Evolutionary conservation across 768 basidiomycete genomes (phyloP), one percentile per base, ranked within the genome.

Genomic region (Hypholoma sublateritium): DNA sequence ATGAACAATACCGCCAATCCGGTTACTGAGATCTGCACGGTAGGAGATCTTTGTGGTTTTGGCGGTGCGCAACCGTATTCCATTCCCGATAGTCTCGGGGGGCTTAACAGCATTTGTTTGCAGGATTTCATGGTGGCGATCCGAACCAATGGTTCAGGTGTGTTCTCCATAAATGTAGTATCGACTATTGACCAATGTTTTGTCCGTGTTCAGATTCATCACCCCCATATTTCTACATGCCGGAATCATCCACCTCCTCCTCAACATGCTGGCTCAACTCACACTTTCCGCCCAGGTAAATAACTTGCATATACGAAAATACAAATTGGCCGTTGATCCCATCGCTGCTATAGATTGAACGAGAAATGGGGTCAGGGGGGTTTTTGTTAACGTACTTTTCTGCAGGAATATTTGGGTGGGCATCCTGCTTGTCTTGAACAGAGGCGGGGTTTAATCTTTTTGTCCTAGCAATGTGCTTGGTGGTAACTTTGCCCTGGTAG

Each of bases 141-240:
- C 81, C 82, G 5, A 80, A 73, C 58, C 79, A 80, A 64, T 79
- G 76, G 77, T 81, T 79, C 65, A 68, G 77, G 74, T 80, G 45
- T 7, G 4, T 17, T 28, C 36, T 66, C 12, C 21, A 36, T 50
- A 16, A 35, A 34, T 49, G 9, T n/a, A 19, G 21, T 19, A 3
- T 14, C 19, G n/a, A 46, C 19, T 6, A 22, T 36, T 36, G 25
- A 44, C 50, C 3, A 11, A 55, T 63, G 53, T 41, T 61, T 57
- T 24, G 43, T 46, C 46, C 28, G 28, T 9, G 28, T 7, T 32
- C 62, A 90, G 92, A 60, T 95, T 95, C 67, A 88, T 95, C 62
- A 86, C 87, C 1, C 82, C 95, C 8, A 89, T 96, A 50, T 97
- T 98, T 68, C 73, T 98, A 5, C 96, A 98, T 63, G 97, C 93